Conservation (phyloP, 2,329 filamentous ascomycete genomes). For the Mycosphaerelloides madeirae region DNA sequence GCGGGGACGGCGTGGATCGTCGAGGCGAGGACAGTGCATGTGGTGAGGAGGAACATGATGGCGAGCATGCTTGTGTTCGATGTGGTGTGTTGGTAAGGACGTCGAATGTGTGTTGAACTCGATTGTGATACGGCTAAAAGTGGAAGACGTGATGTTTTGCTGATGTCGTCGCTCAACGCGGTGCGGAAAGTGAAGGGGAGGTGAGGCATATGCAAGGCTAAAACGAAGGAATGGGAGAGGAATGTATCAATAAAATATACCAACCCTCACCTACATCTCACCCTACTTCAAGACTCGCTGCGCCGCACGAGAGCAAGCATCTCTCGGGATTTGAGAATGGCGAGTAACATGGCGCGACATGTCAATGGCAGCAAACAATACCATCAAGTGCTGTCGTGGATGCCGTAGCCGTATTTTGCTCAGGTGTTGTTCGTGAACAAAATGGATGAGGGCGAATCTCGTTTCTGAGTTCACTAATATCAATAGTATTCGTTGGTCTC, state of each 20-base stretch:
- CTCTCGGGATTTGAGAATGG: not conserved
- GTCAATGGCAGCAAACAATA: too few relatives aligned
- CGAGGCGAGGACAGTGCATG: not conserved
- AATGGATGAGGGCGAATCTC: too few relatives aligned
- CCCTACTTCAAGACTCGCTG: not conserved
- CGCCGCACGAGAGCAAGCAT: not conserved
- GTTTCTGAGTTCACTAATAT: too few relatives aligned
- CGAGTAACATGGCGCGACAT: too few relatives aligned
- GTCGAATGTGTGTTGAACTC: too few relatives aligned
- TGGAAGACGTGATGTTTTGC: not conserved
- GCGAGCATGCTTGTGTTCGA: not conserved
- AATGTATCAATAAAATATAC: not conserved
- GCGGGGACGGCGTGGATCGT: not conserved
- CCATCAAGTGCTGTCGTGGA: too few relatives aligned
- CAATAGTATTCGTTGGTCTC: too few relatives aligned
- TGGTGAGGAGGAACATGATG: not conserved
- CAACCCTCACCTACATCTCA: not conserved
- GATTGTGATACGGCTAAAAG: not conserved
- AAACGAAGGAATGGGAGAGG: not conserved
- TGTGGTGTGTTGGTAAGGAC: too few relatives aligned
- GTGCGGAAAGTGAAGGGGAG: not conserved
- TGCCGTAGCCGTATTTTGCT: too few relatives aligned
- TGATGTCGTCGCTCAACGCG: not conserved
- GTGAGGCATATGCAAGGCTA: not conserved
- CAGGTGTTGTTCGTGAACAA: too few relatives aligned